A percentile compares a stretch with the other conserved stretches of the same genome.
phyloP scores from a whole-genome alignment of 331 rosid genomes.

The Acacia concinna region DNA sequence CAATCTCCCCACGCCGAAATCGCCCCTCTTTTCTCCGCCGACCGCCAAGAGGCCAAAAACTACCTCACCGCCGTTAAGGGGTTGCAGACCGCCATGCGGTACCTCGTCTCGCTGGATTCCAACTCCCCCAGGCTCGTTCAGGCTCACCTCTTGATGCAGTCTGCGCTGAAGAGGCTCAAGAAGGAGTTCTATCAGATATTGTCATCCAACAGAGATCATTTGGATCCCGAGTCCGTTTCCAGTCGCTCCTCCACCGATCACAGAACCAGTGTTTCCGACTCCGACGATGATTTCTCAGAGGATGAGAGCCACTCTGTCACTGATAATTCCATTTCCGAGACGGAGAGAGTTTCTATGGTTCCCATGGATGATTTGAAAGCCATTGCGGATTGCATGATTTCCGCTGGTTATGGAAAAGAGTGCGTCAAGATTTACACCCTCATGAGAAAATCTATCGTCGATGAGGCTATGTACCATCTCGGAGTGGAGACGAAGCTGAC shows the following conservation, averaged over 20 bases:
- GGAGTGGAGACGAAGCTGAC: constrained; percentile 65
- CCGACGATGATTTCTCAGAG: constrained; percentile 49
- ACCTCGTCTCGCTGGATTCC: constrained; percentile 40
- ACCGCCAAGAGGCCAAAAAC: constrained; percentile 61
- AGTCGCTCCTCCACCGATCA: constrained; percentile 37
- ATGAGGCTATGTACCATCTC: constrained; percentile 58
- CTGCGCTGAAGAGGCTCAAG: constrained; percentile 69
- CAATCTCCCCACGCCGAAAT: constrained; percentile 9
- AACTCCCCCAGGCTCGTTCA: constrained; percentile 43
- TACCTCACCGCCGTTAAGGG: constrained; percentile 57
- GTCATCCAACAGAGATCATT: constrained; percentile 41
- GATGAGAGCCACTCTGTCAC: constrained; percentile 39
- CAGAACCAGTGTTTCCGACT: constrained; percentile 56
- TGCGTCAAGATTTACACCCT: constrained; percentile 53
- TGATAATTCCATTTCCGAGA: constrained; percentile 28
- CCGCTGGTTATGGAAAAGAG: constrained; percentile 68
- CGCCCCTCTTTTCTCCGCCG: constrained; percentile 49
- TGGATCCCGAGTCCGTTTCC: constrained; percentile 60
- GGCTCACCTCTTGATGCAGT: constrained; percentile 63
- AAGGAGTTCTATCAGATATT: constrained; percentile 62
- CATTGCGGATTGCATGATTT: constrained; percentile 72
- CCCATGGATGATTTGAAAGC: constrained; percentile 67
- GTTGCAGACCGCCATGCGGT: constrained; percentile 71
- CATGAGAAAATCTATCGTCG: constrained; percentile 60
- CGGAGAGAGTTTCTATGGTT: constrained; percentile 34